Evolutionary conservation across 1,284 basidiomycete genomes (phyloP), one percentile per base, ranked within the genome.

Genomic region (Sphaerobolus stellatus): DNA sequence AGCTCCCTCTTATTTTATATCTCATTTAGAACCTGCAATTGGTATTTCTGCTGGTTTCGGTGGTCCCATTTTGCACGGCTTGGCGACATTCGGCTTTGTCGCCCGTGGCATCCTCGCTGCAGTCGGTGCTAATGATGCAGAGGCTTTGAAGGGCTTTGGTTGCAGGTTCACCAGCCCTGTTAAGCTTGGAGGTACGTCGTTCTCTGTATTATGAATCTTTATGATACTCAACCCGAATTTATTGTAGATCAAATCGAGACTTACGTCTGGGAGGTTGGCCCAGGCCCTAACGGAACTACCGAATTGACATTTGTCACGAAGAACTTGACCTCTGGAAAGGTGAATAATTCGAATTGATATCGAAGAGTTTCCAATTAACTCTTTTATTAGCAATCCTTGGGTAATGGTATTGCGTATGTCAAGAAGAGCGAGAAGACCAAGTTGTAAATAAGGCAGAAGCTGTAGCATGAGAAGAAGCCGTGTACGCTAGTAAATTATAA

Each of bases 41-140:
- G 89, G 88, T n/a, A 65, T 82, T 58, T 75, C 76, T 5, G 76
- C 83, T 14, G 88, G 88, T 13, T 92, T 92, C 62, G 87, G 88
- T 9, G 90, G 86, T 45, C 82, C 86, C 36, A 91, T 93, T 63
- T 77, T 93, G 16, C 91, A 93, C 64, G 91, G 90, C n/a, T 75
- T 92, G 24, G 81, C 83, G 14, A 83, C 85, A 0, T 91, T 80
- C 65, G 90, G 89, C 5, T 90, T 90, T 64, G 86, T 77, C 7
- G 90, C 88, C 2, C 83, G 90, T 38, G 86, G 81, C 1, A 68
- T 93, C 45, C 75, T 93, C 54, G 76, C 79, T 48, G 75, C 77
- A 4, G 75, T 86, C 22, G 87, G 80, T 0, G 77, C 75, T 1
- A 78, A 78, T 38, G 79, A 88, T 59, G 77, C 86, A 1, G 72